A percentile compares a stretch with the other conserved stretches of the same genome.
Evolutionary conservation across 2,329 filamentous ascomycete species (phyloP).

Genomic region (Dactylellina parvicollis): DNA sequence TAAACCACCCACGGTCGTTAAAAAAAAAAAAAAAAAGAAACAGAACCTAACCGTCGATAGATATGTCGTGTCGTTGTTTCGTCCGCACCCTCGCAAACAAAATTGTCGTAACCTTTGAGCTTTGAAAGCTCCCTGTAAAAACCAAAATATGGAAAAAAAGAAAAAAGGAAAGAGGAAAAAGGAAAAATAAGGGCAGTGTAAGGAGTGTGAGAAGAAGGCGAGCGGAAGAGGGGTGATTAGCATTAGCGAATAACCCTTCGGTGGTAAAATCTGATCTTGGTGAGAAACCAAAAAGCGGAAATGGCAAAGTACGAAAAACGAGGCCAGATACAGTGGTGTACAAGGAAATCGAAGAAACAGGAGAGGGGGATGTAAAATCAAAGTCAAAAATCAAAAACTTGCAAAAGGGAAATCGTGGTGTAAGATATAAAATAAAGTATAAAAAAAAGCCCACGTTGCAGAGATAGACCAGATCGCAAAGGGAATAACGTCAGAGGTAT

Average conservation of each 20-base stretch:
- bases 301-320: slow-evolving; percentile 4
- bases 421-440: slow-evolving; percentile 44
- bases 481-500: slow-evolving; percentile 27
- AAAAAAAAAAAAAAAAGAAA: slow-evolving; percentile 24
- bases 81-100: slow-evolving; percentile 12
- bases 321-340: slow-evolving; percentile 17
- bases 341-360: slow-evolving; percentile 1
- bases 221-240: slow-evolving; percentile 40
- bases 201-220: slow-evolving; percentile 39
- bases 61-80: slow-evolving; percentile 43
- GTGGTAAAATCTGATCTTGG: slow-evolving; percentile 24
- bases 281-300: too few species aligned
- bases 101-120: slow-evolving; percentile 36
- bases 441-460: slow-evolving; percentile 38
- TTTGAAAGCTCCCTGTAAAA: slow-evolving; percentile 8
- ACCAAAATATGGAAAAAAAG: slow-evolving; percentile 5
- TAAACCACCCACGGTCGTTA: slow-evolving; percentile 7
- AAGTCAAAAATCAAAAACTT: slow-evolving; percentile 12
- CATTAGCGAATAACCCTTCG: slow-evolving; percentile 53
- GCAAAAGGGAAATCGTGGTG: slow-evolving; percentile 52
- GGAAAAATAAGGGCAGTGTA: slow-evolving; percentile 12
- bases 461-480: slow-evolving; percentile 28
- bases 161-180: slow-evolving; percentile 18
- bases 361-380: slow-evolving; percentile 7
- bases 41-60: slow-evolving; percentile 18